A percentile compares a stretch with the other conserved stretches of the same genome.
phyloP scores from a whole-genome alignment of 345 rosid species.

The Lepidium africanum region DNA sequence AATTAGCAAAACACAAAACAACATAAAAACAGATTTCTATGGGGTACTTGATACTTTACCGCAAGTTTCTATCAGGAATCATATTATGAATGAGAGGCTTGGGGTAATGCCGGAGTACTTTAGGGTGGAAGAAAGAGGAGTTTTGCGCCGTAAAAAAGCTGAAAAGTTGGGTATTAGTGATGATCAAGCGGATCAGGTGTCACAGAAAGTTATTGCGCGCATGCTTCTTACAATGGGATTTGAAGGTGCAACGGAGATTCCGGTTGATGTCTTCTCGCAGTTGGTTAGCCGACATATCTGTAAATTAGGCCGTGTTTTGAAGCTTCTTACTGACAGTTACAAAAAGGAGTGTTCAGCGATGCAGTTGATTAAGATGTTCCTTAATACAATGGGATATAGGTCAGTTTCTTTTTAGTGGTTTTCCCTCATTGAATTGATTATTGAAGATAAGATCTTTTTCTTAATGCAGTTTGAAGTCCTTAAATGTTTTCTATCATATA shows the following conservation, averaged over 20 bases:
- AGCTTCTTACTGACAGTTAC: conserved; percentile 77
- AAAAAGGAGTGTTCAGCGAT: conserved; percentile 72
- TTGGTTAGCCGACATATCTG: conserved; percentile 53
- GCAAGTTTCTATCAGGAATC: conserved; percentile 47
- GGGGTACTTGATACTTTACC: conserved; percentile 79
- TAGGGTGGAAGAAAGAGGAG: conserved; percentile 67
- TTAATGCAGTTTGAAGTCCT: background rate
- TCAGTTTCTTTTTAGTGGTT: conserved; percentile 20
- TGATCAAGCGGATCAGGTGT: conserved; percentile 62
- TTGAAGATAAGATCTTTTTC: background rate
- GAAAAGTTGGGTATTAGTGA: conserved; percentile 48
- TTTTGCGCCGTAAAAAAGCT: conserved; percentile 45
- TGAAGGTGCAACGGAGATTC: conserved; percentile 75
- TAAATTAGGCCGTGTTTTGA: conserved; percentile 66
- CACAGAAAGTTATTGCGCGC: conserved; percentile 59
- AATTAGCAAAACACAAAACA: conserved; percentile 30
- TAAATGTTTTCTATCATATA: background rate
- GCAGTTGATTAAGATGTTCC: conserved; percentile 86
- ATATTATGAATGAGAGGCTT: conserved; percentile 80
- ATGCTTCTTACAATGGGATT: conserved; percentile 55
- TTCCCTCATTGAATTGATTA: background rate
- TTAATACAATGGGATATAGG: conserved; percentile 62
- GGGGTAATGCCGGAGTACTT: conserved; percentile 66
- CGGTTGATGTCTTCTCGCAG: conserved; percentile 76
- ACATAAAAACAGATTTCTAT: conserved; percentile 43